Evolutionary conservation across 1,284 basidiomycete species (phyloP), one percentile per base, ranked within the genome.

Genomic region (Apiotrichum akiyoshidainum): DNA sequence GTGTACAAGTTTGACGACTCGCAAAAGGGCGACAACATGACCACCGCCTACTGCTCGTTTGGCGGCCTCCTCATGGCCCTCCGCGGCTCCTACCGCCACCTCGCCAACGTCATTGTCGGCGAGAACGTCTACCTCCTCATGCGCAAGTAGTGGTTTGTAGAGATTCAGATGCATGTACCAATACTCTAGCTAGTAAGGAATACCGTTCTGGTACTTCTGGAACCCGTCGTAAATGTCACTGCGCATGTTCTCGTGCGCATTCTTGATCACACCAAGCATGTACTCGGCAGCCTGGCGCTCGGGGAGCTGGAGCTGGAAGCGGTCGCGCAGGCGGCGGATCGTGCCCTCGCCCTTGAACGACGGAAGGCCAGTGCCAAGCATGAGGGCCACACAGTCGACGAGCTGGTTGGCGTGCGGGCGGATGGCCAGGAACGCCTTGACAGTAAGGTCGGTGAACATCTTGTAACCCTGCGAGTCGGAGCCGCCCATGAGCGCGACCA

Each of bases 401-500:
- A 99, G 84, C 72, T 96, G 90, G 52, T 92, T 87, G 14, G 89
- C 88, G 74, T 92, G 89, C 1, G 93, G 92, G 44, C 96, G 85
- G 57, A 94, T 88, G 1, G 95, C 91, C 26, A 99, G 84, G 83
- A 98, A 99, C 0, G 91, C 93, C 77, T 98, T 97, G 68, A 98
- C 86, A 3, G 92, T 92, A 42, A 99, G 83, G 70, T 92, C 90
- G 70, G 90, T 87, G 82, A 99, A 99, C 55, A 93, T 84, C 57
- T 87, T 85, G 77, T 96, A 99, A 14, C 96, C 96, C 77, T 94
- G 89, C 1, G 90, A 92, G 69, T 89, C 84, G 59, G 88, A 84
- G 13, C 96, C 96, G 50, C 96, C 96, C 96, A 99, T 99, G 35
- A 99, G 82, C 14, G 89, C 83, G 19, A 99, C 88, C 94, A 99